A percentile compares a stretch with the other conserved stretches of the same genome.
These are phyloP conservation scores for Hebeloma cylindrosporum DNA, from an alignment of 768 basidiomycete genomes.

Conservation along the genomic window DNA sequence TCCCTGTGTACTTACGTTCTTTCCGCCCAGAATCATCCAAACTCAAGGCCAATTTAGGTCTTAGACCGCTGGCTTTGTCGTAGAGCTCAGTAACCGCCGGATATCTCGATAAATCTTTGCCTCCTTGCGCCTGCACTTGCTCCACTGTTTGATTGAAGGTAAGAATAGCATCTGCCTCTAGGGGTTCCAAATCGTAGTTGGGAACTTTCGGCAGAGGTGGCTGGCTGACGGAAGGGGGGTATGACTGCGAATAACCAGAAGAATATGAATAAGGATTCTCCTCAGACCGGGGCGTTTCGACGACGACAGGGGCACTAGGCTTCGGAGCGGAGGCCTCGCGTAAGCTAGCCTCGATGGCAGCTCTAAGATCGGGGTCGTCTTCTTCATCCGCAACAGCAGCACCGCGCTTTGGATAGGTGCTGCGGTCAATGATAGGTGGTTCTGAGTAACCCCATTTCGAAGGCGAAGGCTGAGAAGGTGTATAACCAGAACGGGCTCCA, in stretches of 20 bases:
- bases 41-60: constrained; percentile 82
- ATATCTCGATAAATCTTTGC: constrained; percentile 74
- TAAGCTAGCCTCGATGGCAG: constrained; percentile 94
- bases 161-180: constrained; percentile 84
- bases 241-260: constrained; percentile 46
- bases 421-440: constrained; percentile 66
- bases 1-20: constrained; percentile 57
- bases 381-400: constrained; percentile 50
- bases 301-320: constrained; percentile 72
- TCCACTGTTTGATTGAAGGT: constrained; percentile 92
- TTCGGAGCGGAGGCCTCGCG: constrained; percentile 78
- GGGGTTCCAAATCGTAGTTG: constrained; percentile 75
- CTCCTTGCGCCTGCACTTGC: constrained; percentile 76
- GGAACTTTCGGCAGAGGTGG: constrained; percentile 58
- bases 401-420: constrained; percentile 40
- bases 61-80: constrained; percentile 73
- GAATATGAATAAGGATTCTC: constrained; percentile 35
- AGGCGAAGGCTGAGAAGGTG: constrained; percentile 59
- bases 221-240: constrained; percentile 38
- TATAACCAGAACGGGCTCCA: constrained; percentile 62
- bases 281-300: constrained; percentile 53
- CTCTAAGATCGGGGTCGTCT: constrained; percentile 87
- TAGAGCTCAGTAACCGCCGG: constrained; percentile 84
- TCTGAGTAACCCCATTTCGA: constrained; percentile 62
- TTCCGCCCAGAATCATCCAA: constrained; percentile 84